Evolutionary conservation across 108 stramenopile genomes (phyloP).

Genomic region (Cyclotella cryptica): DNA sequence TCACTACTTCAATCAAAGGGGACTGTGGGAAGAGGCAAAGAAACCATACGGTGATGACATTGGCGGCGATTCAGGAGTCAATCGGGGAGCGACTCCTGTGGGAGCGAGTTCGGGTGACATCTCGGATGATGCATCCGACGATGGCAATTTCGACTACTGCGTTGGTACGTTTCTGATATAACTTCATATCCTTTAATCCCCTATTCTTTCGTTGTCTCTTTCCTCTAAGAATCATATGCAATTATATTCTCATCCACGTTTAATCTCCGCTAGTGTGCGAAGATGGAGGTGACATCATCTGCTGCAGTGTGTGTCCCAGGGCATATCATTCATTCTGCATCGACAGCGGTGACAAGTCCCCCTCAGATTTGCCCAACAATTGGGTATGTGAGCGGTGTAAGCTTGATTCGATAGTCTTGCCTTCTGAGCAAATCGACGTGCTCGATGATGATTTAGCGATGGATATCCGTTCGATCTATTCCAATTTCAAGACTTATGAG

Average conservation of each 20-base stretch:
- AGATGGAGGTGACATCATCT: constrained; percentile 35
- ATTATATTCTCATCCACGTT: neutral
- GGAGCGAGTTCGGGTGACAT: too few relatives aligned
- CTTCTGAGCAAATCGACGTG: constrained; percentile 44
- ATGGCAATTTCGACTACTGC: constrained; percentile 50
- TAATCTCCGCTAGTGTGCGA: constrained; percentile 15
- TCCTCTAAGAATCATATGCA: too few relatives aligned
- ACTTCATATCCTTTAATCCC: neutral
- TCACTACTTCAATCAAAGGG: constrained; percentile 3
- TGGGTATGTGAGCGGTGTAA: constrained; percentile 48
- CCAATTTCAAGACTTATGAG: constrained; percentile 34
- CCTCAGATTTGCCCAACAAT: constrained; percentile 33
- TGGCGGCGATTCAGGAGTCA: too few relatives aligned
- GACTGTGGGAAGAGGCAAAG: constrained; percentile 10
- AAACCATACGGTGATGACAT: too few relatives aligned
- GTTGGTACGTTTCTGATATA: constrained; percentile 4
- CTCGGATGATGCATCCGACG: constrained; percentile 12
- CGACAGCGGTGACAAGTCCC: constrained; percentile 12
- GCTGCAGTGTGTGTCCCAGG: constrained; percentile 47
- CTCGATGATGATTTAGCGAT: constrained; percentile 12
- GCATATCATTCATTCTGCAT: constrained; percentile 46
- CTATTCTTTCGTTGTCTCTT: too few relatives aligned
- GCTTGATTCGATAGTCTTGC: constrained; percentile 16
- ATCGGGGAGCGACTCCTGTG: too few relatives aligned
- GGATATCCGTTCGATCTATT: constrained; percentile 35